phyloP scores from a whole-genome alignment of 2,329 filamentous ascomycete genomes.

The Fusarium caatingaense region DNA sequence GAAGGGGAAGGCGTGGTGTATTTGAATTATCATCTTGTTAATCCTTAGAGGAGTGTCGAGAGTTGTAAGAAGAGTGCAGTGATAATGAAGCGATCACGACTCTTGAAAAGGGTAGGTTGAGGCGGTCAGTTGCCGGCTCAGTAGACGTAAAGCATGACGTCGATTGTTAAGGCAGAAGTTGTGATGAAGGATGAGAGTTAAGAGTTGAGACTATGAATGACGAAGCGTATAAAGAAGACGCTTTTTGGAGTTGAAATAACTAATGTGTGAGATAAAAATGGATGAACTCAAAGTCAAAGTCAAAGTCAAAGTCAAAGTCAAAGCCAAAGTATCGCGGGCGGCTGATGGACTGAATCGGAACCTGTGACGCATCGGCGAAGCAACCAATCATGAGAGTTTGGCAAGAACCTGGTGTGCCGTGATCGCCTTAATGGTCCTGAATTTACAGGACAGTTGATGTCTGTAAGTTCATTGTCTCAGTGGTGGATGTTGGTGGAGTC shows the following conservation, averaged over 20 bases:
- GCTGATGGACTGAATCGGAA: slow-evolving; percentile 24
- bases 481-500: not conserved
- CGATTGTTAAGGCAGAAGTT: slow-evolving; percentile 4
- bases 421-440: slow-evolving; percentile 38
- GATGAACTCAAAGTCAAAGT: slow-evolving; percentile 11
- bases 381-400: slow-evolving; percentile 39
- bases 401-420: slow-evolving; percentile 33
- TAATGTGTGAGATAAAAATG: not conserved
- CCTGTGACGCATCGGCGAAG: slow-evolving; percentile 44
- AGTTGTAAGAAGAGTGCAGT: slow-evolving; percentile 16
- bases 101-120: slow-evolving; percentile 19
- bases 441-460: not conserved
- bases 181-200: not conserved
- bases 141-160: slow-evolving; percentile 40
- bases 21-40: slow-evolving; percentile 46
- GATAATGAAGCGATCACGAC: slow-evolving; percentile 39
- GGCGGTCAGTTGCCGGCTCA: slow-evolving; percentile 38
- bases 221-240: not conserved
- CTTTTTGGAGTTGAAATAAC: not conserved
- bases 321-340: slow-evolving; percentile 6
- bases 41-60: slow-evolving; percentile 8
- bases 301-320: slow-evolving; percentile 9
- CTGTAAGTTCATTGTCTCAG: not conserved
- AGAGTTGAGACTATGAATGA: not conserved
- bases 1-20: slow-evolving; percentile 27